A percentile compares a stretch with the other conserved stretches of the same genome.
These are phyloP conservation scores for Dactylellina haptotyla DNA, from an alignment of 2,329 filamentous ascomycete genomes.

Conservation along the genomic window DNA sequence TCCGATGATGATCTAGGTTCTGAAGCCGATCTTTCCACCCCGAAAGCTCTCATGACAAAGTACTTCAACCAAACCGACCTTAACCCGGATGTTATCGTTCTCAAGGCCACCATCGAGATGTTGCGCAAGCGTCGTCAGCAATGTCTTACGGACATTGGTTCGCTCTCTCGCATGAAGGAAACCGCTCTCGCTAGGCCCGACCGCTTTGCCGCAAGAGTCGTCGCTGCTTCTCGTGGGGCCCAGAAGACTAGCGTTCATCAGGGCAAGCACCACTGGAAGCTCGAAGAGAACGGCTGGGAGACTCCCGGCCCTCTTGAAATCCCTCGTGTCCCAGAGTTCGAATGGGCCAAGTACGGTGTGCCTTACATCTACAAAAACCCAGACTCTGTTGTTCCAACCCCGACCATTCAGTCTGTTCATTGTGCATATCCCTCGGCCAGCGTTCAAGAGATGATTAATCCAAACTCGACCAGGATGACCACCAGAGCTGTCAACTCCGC, in stretches of 20 bases:
- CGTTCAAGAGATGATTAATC: slow-evolving; percentile 51
- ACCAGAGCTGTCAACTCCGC: slow-evolving; percentile 45
- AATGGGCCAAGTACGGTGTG: slow-evolving; percentile 47
- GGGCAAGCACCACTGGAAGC: slow-evolving; percentile 48
- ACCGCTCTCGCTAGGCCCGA: slow-evolving; percentile 31
- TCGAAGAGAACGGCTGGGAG: slow-evolving; percentile 47
- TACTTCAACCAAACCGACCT: slow-evolving; percentile 42
- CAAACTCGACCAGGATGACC: slow-evolving; percentile 48
- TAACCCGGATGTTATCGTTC: slow-evolving; percentile 38
- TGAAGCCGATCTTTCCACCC: slow-evolving; percentile 17
- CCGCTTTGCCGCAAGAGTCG: slow-evolving; percentile 49
- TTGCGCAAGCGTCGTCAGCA: slow-evolving; percentile 44
- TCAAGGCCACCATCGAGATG: slow-evolving; percentile 48
- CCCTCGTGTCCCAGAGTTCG: slow-evolving; percentile 33
- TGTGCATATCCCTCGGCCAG: slow-evolving; percentile 9
- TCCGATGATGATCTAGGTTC: slow-evolving; percentile 33
- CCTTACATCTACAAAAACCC: slow-evolving; percentile 43
- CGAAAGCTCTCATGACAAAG: slow-evolving; percentile 17
- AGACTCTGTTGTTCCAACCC: slow-evolving; percentile 2
- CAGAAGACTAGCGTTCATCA: slow-evolving; percentile 52
- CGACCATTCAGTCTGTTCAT: slow-evolving; percentile 17
- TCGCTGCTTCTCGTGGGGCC: slow-evolving; percentile 51
- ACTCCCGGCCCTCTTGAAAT: slow-evolving; percentile 35
- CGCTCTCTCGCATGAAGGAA: slow-evolving; percentile 30
- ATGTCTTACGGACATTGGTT: slow-evolving; percentile 37